Evolutionary conservation across 441 rosid species (phyloP).

Genomic region (Eutrema salsugineum): DNA sequence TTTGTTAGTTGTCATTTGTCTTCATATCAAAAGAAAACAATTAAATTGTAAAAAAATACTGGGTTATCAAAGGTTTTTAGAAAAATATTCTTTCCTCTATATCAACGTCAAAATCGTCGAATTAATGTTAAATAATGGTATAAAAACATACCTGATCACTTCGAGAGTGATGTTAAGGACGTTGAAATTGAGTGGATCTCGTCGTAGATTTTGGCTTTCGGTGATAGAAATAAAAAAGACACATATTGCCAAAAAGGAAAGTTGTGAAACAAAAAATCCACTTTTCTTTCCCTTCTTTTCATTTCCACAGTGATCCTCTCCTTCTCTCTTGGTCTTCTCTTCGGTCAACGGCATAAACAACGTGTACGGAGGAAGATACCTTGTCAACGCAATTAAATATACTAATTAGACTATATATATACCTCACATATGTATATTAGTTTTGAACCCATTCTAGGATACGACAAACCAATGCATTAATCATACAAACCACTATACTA

Average conservation of each 20-base stretch:
- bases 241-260: constrained; percentile 44
- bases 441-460: no score
- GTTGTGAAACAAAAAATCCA: constrained; percentile 34
- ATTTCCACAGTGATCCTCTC: neutral
- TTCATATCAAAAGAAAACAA: no score
- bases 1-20: no score
- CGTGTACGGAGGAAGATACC: constrained; percentile 48
- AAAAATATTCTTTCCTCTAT: no score
- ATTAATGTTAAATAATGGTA: neutral
- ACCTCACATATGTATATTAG: no score
- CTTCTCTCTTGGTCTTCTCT: neutral
- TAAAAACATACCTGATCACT: constrained; percentile 48
- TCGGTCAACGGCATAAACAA: constrained; percentile 29
- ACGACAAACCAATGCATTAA: no score
- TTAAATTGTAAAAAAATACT: no score
- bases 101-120: no score
- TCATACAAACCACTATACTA: no score
- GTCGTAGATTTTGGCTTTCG: constrained; percentile 43
- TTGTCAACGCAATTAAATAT: no score
- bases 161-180: constrained; percentile 48
- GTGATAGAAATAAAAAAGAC: constrained; percentile 45
- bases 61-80: no score
- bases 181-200: constrained; percentile 65
- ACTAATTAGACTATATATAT: no score
- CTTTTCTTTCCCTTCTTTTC: neutral